A percentile compares a stretch with the other conserved stretches of the same genome.
Evolutionary conservation across 768 basidiomycete species (phyloP).

Genomic region (Clavulina sp.): DNA sequence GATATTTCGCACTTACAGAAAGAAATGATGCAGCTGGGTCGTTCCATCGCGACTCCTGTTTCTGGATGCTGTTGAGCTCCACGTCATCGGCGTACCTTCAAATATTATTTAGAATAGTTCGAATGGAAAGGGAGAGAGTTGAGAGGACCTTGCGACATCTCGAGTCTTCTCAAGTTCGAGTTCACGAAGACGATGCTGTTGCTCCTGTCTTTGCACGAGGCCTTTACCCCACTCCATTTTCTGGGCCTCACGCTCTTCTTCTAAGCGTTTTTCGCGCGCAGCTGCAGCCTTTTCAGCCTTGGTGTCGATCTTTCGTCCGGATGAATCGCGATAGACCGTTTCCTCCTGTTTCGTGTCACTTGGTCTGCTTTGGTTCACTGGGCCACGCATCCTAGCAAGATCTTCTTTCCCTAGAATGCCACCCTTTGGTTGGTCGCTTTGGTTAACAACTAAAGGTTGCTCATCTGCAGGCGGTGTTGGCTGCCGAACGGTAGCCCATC

Average conservation of each 20-base stretch:
- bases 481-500: constrained; percentile 52
- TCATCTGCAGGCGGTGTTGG: constrained; percentile 43
- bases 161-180: constrained; percentile 47
- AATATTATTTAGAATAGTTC: neutral
- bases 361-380: too few relatives aligned
- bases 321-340: constrained; percentile 85
- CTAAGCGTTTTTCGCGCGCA: constrained; percentile 57
- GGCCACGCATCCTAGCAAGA: constrained; percentile 21
- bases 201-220: constrained; percentile 69
- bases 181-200: constrained; percentile 44
- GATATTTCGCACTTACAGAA: constrained; percentile 35
- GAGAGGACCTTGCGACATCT: constrained; percentile 43
- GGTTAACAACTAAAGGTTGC: constrained; percentile 44
- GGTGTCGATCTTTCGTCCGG: constrained; percentile 77
- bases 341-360: constrained; percentile 43
- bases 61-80: constrained; percentile 71
- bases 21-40: constrained; percentile 95
- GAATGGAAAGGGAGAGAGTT: neutral
- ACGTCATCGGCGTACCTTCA: constrained; percentile 51
- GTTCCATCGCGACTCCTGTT: constrained; percentile 75
- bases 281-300: constrained; percentile 75
- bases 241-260: constrained; percentile 68
- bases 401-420: constrained; percentile 3
- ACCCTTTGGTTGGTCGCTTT: constrained; percentile 30
- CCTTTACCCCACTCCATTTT: constrained; percentile 99